A percentile compares a stretch with the other conserved stretches of the same genome.
Conservation (phyloP, 2,329 filamentous ascomycete genomes). For the Sordariomycetes sp. region DNA sequence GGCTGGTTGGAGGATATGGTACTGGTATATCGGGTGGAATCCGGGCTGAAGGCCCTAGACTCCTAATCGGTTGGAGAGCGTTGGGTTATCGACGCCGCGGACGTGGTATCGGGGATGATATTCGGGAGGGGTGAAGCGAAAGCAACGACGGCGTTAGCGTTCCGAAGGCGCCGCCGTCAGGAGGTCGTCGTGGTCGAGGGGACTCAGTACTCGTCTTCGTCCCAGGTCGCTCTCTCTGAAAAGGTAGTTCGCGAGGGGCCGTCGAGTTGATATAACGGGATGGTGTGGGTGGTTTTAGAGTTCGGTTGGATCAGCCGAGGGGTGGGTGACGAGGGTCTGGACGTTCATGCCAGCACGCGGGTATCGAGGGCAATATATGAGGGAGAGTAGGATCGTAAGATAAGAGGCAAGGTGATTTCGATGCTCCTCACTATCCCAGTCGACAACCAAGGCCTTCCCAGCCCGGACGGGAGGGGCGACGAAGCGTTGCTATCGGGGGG, state of each 20-base stretch:
- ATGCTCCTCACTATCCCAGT: not conserved
- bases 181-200: not conserved
- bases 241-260: not conserved
- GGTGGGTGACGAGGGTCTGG: not conserved
- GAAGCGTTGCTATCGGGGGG: not conserved
- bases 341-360: not conserved
- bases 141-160: not conserved
- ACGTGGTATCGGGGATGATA: not conserved
- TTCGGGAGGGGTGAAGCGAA: not conserved
- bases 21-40: conserved; percentile 13
- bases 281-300: not conserved
- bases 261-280: not conserved
- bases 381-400: not conserved
- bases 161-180: not conserved
- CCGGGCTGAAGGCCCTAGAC: conserved; percentile 3
- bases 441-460: not conserved
- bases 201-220: not conserved
- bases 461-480: not conserved
- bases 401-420: not conserved
- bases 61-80: not conserved
- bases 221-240: not conserved
- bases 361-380: not conserved
- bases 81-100: not conserved
- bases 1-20: conserved; percentile 28
- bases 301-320: not conserved